These are phyloP conservation scores for Suillus placidus DNA, from an alignment of 768 basidiomycete genomes.

Conservation along the genomic window DNA sequence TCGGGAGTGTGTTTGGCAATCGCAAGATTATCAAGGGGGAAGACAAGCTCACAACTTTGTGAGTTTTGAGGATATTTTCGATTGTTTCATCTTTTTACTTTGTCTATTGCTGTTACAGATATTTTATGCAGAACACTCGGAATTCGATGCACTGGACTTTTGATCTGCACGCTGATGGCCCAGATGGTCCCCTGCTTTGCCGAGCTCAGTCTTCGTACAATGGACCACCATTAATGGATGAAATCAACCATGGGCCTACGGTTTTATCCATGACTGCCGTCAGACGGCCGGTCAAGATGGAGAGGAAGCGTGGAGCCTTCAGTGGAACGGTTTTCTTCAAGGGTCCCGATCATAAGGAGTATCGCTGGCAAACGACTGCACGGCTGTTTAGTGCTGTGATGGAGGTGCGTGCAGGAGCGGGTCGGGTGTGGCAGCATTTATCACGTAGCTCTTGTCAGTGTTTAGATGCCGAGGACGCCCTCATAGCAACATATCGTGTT, in stretches of 20 bases:
- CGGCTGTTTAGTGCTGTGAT: slow-evolving; percentile 24
- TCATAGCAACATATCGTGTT: slow-evolving; percentile 32
- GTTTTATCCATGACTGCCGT: slow-evolving; percentile 22
- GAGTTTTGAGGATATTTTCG: slow-evolving; percentile 6
- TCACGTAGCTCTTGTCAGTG: slow-evolving; percentile 17
- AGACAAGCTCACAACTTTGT: slow-evolving; percentile 27
- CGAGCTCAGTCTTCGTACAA: slow-evolving; percentile 25
- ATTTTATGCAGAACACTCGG: slow-evolving; percentile 27
- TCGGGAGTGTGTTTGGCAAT: slow-evolving; percentile 28
- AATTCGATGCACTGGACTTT: slow-evolving; percentile 25
- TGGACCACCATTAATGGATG: slow-evolving; percentile 19
- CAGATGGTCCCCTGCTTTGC: slow-evolving; percentile 24
- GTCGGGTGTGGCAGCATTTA: not conserved
- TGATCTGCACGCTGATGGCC: slow-evolving; percentile 22
- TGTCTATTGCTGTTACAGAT: slow-evolving; percentile 19
- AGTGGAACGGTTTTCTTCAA: slow-evolving; percentile 25
- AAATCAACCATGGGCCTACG: slow-evolving; percentile 14
- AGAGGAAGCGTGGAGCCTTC: slow-evolving; percentile 10
- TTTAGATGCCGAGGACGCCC: slow-evolving; percentile 18
- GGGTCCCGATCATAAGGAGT: slow-evolving; percentile 25
- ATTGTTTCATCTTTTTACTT: not conserved
- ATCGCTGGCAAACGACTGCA: slow-evolving; percentile 23
- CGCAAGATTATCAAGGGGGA: slow-evolving; percentile 28
- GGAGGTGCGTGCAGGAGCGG: slow-evolving; percentile 20
- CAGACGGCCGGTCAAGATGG: slow-evolving; percentile 14